These are phyloP conservation scores for Trichoderma semiorbis DNA, from an alignment of 2,329 filamentous ascomycete species.

Conservation along the genomic window DNA sequence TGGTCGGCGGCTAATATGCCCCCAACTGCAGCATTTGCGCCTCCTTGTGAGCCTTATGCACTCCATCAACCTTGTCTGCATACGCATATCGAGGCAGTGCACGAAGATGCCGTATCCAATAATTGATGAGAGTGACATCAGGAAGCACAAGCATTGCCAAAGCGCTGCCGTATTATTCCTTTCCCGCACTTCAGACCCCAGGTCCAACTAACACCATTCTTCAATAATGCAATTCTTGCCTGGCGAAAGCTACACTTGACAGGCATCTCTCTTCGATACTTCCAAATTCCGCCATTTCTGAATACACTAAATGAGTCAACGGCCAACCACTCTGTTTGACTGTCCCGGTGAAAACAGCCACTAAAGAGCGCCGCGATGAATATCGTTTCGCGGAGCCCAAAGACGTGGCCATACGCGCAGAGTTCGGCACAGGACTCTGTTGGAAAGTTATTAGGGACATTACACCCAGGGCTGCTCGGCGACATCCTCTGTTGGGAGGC, in stretches of 20 bases:
- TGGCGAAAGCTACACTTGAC: neutral
- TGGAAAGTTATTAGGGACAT: neutral
- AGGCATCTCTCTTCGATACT: neutral
- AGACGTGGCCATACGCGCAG: neutral
- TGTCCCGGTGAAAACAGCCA: neutral
- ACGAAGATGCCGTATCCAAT: neutral
- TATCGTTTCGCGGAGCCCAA: neutral
- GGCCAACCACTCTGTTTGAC: neutral
- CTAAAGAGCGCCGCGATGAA: neutral
- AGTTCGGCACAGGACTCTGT: neutral
- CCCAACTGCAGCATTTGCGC: neutral
- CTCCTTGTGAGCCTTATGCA: neutral
- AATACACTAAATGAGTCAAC: neutral
- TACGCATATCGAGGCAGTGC: neutral
- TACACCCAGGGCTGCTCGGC: neutral
- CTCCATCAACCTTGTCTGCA: neutral
- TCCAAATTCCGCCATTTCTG: neutral
- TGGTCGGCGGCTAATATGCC: neutral
- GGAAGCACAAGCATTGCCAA: neutral
- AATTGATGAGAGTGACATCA: neutral
- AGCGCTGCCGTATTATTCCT: neutral
- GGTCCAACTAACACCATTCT: neutral
- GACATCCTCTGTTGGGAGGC: slow-evolving; percentile 2
- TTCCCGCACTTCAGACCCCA: neutral
- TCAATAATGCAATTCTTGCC: neutral